Evolutionary conservation across 129 eudicot species (phyloP), one percentile per base, ranked within the genome.

Genomic region (Apium graveolens): DNA sequence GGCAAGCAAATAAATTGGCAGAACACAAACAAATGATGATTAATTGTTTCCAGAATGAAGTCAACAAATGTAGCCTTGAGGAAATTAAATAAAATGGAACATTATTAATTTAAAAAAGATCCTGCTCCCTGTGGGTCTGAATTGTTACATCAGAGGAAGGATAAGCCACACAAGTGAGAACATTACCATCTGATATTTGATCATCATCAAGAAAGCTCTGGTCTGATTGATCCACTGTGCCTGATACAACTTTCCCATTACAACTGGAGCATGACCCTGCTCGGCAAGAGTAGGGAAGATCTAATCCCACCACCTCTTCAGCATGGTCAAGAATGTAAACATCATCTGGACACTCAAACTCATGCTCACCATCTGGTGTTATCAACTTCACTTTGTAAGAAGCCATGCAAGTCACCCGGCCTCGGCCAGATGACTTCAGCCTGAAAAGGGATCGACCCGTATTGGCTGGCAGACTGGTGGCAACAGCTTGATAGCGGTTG

Each of bases 121-220:
- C 98, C 0, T 79, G 91, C 78, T 93, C 96, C 90, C 89, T 93
- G 97, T 93, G 98, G 53, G 98, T 91, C 87, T 89, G 93, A 45
- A 93, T 91, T 72, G 74, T 65, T 29, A 87, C 83, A 57, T 91
- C 96, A 63, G 87, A 66, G 0, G 49, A 63, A 7, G 98, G 91
- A 60, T 79, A 88, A 37, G 98, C 97, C 10, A 80, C 86, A 49
- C 98, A 93, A 8, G 98, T 93, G 20, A 93, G 88, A 38, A 93
- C 98, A 88, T 86, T 88, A 4, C 98, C 98, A 0, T 0, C 88
- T 0, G 9, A 83, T 48, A 91, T 16, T 81, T 93, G 98, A 0
- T 86, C 93, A 35, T 86, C 93, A 24, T 91, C 91, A 42, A 91
- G 89, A 74, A 85, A 91, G 78, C 83, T 83, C 11, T 70, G 76